Evolutionary conservation across 345 rosid species (phyloP), one percentile per base, ranked within the genome.

Genomic region (Eutrema yunnanense): DNA sequence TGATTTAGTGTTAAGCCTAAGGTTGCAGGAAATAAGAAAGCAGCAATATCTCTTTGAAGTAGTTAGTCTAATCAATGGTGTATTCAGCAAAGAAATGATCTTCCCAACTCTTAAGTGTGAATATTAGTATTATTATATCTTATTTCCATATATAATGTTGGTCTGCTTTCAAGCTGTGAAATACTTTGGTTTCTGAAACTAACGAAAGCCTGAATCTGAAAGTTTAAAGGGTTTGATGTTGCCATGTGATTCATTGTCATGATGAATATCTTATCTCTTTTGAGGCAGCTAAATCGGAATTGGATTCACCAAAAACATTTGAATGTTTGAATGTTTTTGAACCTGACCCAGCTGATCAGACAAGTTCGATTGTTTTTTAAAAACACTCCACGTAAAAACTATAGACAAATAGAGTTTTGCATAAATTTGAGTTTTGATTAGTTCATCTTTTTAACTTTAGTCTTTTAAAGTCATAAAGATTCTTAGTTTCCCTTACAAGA

Each of bases 21-120:
- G 65, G 65, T 70, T 76, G 75, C 75, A 63, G 40, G 55, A 56
- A 63, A 77, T 69, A 71, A 71, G 67, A 41, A 40, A 40, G 52
- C 22, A 56, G 80, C 58, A 69, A 48, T 54, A 76, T 62, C 16
- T 76, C 49, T 63, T 32, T 63, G 33, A 56, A 58, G 7, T 76
- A 76, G 79, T 42, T 76, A 76, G 66, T 48, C 58, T 76, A 60
- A 22, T 22, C 26, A 22, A 76, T 69, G 55, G 65, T 56, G 54
- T 55, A 34, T 4, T 36, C 54, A 32, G 16, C 26, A 44, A 10
- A 42, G 6, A 55, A 43, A 56, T 69, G 65, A 55, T 67, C 57
- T 62, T 55, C 46, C 30, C 65, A 69, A 47, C 65, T 70, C 55
- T 57, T 27, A 54, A 76, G 56, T 76, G 80, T 76, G 76, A 76